Evolutionary conservation across 495 filamentous ascomycete species (phyloP), one percentile per base, ranked within the genome.

Genomic region (Amphirosellinia nigrospora): DNA sequence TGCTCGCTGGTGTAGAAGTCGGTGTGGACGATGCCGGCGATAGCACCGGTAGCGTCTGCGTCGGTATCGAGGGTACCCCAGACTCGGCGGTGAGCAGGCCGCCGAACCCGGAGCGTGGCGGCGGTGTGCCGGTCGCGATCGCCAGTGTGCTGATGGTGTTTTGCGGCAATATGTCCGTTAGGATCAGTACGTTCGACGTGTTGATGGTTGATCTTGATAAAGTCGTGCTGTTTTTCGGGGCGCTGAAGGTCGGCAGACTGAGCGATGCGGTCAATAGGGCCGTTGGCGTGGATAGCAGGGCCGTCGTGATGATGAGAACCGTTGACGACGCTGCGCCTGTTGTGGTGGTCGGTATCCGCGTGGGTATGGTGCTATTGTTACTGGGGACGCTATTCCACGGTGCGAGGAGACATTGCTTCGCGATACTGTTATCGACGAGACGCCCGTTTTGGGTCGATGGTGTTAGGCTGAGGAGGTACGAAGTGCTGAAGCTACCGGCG

Each of bases 401-500:
- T 13, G 61, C 76, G 28, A 82, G 59, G 13, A 82, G 68, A 66
- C 82, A 84, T 69, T 81, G 71, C 34, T 70, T 77, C 70, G 83
- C 78, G 15, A 86, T 71, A 52, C 73, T 36, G 64, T 79, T 79
- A 65, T 86, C 82, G 23, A 77, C 72, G n/a, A 77, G 72, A n/a
- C 55, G 71, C 23, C 74, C 73, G 28, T 82, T 82, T 34, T 79
- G 75, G 56, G 78, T 75, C 1, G 75, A 74, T 19, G 85, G 85
- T 39, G 83, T 85, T 66, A 84, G 70, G 69, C 79, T 80, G 66
- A 86, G 66, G 19, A 81, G 74, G 55, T 86, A 86, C 0, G 78
- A 79, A 3, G 81, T 74, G 48, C 79, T 76, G 71, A 86, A 85
- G 66, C 78, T 81, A 1, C 85, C 84, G 7, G 85, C 86, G 10